Base-by-base conservation (phyloP, 2,329 filamentous ascomycete genomes). In the Lanzia echinophila region DNA sequence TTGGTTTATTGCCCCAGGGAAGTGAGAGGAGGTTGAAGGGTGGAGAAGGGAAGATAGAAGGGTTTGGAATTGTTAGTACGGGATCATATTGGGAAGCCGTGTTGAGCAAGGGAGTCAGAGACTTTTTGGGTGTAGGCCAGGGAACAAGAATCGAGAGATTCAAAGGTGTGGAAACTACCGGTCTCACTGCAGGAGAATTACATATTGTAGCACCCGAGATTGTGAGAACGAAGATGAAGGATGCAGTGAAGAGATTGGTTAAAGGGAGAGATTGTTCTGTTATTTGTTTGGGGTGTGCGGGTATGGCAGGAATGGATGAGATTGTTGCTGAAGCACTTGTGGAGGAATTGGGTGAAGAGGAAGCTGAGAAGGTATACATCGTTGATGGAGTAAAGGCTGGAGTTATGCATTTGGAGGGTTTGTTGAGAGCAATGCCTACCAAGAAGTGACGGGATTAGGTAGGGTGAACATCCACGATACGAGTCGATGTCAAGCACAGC, bases 61-160 rank as follows among this genome's bases (percentile, higher is more conserved):
- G 72, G 45, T 96, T 94, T 75, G 92, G 90, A 2, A 94, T 97
- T 58, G 86, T 97, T 5, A 92, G 87, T 5, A 96, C 92, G 0
- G 91, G 90, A 0, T 81, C 81, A 54, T 87, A 87, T 59, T 96
- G 91, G 92, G 86, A 92, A 64, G 69, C 74, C 0, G 83, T 94
- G 34, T 73, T 96, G 12, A 75, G 72, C 0, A 71, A 78, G 0
- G 90, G 87, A 0, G 85, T 94, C 0, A 71, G 72, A 2, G 68
- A 71, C 0, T 84, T 88, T 58, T 69, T 95, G 0, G 87, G 86
- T 0, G 2, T 60, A 62, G 6, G 59, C 66, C 10, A 44, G 54
- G 69, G 66, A 13, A 56, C 56, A 22, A 22, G 44, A 2, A 58
- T 58, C n/a, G 56, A 51, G 22, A 58, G 60, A 45, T 96, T 95